phyloP scores from a whole-genome alignment of 805 yeast genomes.

The Metschnikowia drakensbergensis region DNA sequence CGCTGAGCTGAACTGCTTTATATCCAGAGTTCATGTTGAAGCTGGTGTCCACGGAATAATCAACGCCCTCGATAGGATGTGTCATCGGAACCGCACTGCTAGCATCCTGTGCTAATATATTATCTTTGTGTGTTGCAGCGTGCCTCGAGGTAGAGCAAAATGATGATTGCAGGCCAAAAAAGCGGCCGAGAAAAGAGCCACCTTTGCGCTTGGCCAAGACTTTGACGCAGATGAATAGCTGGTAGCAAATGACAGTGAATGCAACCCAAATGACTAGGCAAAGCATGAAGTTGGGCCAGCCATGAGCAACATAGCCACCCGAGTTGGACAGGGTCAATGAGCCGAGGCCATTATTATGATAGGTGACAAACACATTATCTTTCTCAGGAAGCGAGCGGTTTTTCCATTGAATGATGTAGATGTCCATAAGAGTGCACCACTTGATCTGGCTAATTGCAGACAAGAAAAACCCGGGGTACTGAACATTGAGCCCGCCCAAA shows the following conservation, averaged over 20 bases:
- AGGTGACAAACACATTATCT: slow-evolving; percentile 42
- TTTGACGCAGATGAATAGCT: slow-evolving; percentile 20
- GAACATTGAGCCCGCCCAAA: slow-evolving; percentile 49
- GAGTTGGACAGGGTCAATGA: slow-evolving; percentile 32
- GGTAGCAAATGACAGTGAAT: slow-evolving; percentile 22
- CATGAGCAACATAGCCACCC: slow-evolving; percentile 21
- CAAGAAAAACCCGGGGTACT: slow-evolving; percentile 61
- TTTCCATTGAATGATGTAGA: slow-evolving; percentile 7
- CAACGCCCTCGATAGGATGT: neutral
- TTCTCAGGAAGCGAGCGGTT: slow-evolving; percentile 6
- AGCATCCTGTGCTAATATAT: neutral
- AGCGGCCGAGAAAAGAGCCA: slow-evolving; percentile 4
- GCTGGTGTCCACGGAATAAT: neutral
- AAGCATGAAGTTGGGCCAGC: slow-evolving; percentile 45
- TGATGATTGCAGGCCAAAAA: slow-evolving; percentile 2
- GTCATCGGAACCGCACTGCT: neutral
- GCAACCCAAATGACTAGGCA: slow-evolving; percentile 27
- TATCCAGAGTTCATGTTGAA: neutral
- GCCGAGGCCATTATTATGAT: slow-evolving; percentile 39
- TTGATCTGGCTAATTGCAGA: slow-evolving; percentile 48
- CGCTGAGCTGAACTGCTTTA: neutral
- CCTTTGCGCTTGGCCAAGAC: slow-evolving; percentile 2
- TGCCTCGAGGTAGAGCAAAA: neutral
- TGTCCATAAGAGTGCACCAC: slow-evolving; percentile 55
- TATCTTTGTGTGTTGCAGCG: neutral